Evolutionary conservation across 768 basidiomycete species (phyloP).

Genomic region (Suillus bovinus): DNA sequence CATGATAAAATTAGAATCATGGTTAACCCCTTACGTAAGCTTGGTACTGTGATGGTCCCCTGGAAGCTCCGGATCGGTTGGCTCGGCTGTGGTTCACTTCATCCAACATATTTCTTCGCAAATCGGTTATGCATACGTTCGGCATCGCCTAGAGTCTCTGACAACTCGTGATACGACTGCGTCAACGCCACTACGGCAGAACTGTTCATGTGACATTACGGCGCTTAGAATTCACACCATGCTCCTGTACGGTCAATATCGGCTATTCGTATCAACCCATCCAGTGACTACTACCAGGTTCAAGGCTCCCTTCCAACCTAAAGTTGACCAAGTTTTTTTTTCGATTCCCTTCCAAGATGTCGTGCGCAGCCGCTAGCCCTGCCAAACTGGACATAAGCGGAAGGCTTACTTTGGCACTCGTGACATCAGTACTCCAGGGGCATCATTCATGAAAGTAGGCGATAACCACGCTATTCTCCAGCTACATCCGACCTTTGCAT

Average conservation of each 20-base stretch:
- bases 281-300: neutral
- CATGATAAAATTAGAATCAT: neutral
- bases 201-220: neutral
- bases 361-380: neutral
- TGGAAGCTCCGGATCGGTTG: neutral
- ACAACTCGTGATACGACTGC: neutral
- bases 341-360: neutral
- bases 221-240: neutral
- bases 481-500: neutral
- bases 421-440: neutral
- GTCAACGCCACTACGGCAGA: neutral
- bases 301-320: neutral
- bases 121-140: neutral
- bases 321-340: neutral
- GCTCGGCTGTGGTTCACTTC: neutral
- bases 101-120: neutral
- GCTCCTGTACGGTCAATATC: neutral
- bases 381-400: neutral
- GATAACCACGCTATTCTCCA: neutral
- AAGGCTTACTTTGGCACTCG: neutral
- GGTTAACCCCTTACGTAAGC: neutral
- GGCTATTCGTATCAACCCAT: neutral
- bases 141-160: neutral
- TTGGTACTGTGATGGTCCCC: too few species aligned
- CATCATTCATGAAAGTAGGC: neutral